These are phyloP conservation scores for Meredithiella fracta DNA, from an alignment of 2,329 filamentous ascomycete genomes.

Conservation along the genomic window DNA sequence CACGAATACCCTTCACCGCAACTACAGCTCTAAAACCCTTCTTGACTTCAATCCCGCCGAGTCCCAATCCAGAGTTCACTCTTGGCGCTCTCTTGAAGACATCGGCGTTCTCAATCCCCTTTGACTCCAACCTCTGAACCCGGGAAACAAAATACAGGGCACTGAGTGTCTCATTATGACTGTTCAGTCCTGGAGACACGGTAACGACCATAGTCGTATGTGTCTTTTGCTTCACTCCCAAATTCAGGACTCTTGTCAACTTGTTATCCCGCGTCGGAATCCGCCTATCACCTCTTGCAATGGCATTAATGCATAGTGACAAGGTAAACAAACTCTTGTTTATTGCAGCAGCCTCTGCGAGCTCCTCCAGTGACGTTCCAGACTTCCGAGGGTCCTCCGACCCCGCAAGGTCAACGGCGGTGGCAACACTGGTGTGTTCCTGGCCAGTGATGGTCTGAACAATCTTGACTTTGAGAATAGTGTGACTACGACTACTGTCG, in stretches of 20 bases:
- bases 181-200: constrained; percentile 75
- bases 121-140: constrained; percentile 89
- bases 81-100: constrained; percentile 63
- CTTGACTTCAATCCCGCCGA: constrained; percentile 20
- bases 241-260: constrained; percentile 84
- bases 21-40: constrained; percentile 52
- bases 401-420: constrained; percentile 85
- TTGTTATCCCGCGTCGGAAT: constrained; percentile 92
- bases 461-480: constrained; percentile 79
- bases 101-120: constrained; percentile 89
- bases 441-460: constrained; percentile 55
- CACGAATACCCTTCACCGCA: constrained; percentile 24
- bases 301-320: constrained; percentile 89
- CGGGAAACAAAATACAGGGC: constrained; percentile 89
- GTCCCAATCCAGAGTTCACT: constrained; percentile 25
- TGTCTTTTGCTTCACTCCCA: constrained; percentile 78
- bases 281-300: constrained; percentile 54
- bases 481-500: constrained; percentile 77
- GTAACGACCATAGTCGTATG: constrained; percentile 96
- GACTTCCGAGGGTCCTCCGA: constrained; percentile 92
- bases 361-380: constrained; percentile 78
- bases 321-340: constrained; percentile 95
- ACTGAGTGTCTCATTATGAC: constrained; percentile 84
- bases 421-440: constrained; percentile 64
- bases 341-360: constrained; percentile 92